phyloP scores from a whole-genome alignment of 176 grass and related monocot genomes.

The Olyra latifolia region DNA sequence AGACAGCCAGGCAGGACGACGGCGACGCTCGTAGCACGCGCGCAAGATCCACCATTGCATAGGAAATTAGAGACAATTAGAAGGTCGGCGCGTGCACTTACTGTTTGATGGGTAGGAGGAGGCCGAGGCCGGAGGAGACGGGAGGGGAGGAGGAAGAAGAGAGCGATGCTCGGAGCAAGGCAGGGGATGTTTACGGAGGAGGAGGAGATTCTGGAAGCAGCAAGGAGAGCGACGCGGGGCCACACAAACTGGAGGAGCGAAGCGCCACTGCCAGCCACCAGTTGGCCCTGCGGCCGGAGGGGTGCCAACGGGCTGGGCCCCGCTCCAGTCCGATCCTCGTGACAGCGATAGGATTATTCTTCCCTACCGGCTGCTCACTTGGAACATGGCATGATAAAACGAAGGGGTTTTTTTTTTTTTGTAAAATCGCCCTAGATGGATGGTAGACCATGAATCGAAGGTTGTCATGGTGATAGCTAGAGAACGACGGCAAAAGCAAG shows the following conservation, averaged over 20 bases:
- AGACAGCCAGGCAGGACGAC: neutral
- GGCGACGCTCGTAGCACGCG: neutral
- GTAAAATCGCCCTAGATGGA: no score
- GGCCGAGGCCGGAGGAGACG: neutral
- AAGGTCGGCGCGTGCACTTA: neutral
- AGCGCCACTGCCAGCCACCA: slow-evolving; percentile 16
- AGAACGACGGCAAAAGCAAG: no score
- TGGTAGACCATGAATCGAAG: no score
- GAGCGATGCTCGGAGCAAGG: neutral
- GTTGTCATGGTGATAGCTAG: no score
- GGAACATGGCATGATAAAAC: no score
- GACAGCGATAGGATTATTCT: neutral
- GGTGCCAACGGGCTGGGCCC: neutral
- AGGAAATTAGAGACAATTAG: neutral
- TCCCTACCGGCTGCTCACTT: no score
- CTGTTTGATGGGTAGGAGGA: neutral
- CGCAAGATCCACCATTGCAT: neutral
- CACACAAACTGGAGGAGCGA: neutral
- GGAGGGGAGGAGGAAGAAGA: no score
- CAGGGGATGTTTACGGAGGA: neutral
- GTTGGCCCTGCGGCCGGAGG: slow-evolving; percentile 14
- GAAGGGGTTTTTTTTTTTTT: no score
- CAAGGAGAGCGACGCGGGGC: neutral
- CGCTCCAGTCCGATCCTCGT: neutral
- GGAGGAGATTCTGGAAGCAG: slow-evolving; percentile 7